Conservation (phyloP, 345 rosid genomes). For the Eutrema japonicum region DNA sequence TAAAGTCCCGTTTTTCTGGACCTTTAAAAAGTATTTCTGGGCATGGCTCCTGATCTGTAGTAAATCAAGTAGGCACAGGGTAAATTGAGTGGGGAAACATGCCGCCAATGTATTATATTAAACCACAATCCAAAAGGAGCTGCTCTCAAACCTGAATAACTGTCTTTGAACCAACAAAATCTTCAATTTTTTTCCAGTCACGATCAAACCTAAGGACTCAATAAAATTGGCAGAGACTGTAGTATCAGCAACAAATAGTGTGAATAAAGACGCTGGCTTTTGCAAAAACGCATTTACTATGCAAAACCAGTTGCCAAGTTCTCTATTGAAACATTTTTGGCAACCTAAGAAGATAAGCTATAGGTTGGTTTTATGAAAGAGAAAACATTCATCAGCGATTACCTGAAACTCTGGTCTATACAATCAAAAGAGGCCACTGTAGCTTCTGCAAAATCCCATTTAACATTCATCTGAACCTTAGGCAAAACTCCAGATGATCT, state of each 20-base stretch:
- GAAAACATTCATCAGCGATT: neutral
- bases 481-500: neutral
- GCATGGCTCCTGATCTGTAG: constrained; percentile 90
- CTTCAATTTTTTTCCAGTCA: constrained; percentile 94
- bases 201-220: constrained; percentile 70
- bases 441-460: neutral
- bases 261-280: neutral
- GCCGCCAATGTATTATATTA: neutral
- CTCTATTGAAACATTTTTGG: neutral
- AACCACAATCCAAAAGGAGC: constrained; percentile 10
- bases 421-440: neutral
- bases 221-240: neutral
- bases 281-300: neutral
- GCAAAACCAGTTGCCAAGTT: constrained; percentile 5
- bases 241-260: constrained; percentile 22
- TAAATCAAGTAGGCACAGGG: constrained; percentile 1
- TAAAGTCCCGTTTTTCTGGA: constrained; percentile 75
- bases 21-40: constrained; percentile 85
- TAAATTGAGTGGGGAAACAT: neutral
- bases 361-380: neutral
- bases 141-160: constrained; percentile 71
- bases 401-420: neutral
- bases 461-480: neutral
- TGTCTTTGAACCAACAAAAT: constrained; percentile 85
- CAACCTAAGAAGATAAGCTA: neutral